These are phyloP conservation scores for Hypoxylon sp. DNA, from an alignment of 2,329 filamentous ascomycete species.

Conservation along the genomic window DNA sequence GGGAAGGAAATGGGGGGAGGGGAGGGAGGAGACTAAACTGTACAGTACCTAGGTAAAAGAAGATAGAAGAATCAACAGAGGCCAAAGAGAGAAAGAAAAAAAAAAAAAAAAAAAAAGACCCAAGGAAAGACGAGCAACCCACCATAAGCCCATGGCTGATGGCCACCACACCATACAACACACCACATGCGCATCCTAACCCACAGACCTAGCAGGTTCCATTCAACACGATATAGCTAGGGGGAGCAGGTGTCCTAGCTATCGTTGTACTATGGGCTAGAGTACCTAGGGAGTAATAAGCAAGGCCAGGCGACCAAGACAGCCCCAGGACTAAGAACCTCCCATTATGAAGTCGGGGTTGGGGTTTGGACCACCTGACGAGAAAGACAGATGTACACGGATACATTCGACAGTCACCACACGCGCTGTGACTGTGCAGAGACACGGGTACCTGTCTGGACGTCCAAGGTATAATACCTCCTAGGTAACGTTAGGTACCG, in stretches of 20 bases:
- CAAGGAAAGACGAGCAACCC: constrained; percentile 12
- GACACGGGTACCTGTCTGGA: too few species aligned
- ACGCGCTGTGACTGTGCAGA: too few species aligned
- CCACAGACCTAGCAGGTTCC: constrained; percentile 17
- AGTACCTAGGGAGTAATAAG: neutral
- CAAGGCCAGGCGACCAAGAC: too few species aligned
- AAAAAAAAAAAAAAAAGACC: neutral
- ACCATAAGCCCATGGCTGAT: constrained; percentile 12
- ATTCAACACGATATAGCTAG: constrained; percentile 1
- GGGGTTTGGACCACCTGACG: constrained; percentile 33
- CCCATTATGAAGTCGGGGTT: too few species aligned
- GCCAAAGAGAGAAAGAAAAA: constrained; percentile 4
- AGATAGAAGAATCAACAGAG: constrained; percentile 1
- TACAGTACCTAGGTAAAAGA: too few species aligned
- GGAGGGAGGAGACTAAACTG: neutral
- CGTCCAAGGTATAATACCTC: too few species aligned
- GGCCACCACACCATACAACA: constrained; percentile 24
- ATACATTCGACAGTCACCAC: too few species aligned
- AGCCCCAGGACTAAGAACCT: too few species aligned
- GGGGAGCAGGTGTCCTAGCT: neutral
- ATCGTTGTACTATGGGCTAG: neutral
- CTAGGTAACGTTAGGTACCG: too few species aligned
- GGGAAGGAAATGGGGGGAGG: constrained; percentile 19
- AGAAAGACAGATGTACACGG: constrained; percentile 18
- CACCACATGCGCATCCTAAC: constrained; percentile 30